These are phyloP conservation scores for Ceratocystis alfenasii DNA, from an alignment of 2,329 filamentous ascomycete genomes.

Conservation along the genomic window DNA sequence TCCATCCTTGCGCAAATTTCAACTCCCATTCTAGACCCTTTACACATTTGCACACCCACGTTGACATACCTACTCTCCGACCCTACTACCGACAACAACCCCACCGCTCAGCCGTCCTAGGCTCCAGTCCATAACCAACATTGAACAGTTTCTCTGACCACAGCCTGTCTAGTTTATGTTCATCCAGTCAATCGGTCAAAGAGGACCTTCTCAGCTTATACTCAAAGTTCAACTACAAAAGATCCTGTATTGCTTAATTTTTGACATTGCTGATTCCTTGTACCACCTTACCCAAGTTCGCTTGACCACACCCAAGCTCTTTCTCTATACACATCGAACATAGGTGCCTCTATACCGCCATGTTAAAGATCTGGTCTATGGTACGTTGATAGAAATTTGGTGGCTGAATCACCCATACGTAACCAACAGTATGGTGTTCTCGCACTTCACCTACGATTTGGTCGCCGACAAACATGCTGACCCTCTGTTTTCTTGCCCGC, in stretches of 20 bases:
- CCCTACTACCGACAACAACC: too few relatives aligned
- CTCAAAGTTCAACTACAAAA: background rate
- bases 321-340: background rate
- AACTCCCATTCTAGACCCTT: too few relatives aligned
- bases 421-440: too few relatives aligned
- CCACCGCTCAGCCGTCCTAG: too few relatives aligned
- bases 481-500: background rate
- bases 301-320: background rate
- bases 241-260: background rate
- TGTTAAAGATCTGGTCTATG: constrained; percentile 99
- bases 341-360: constrained; percentile 30
- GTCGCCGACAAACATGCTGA: background rate
- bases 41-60: too few relatives aligned
- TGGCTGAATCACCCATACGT: too few relatives aligned
- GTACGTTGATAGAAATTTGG: constrained; percentile 37
- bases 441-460: constrained; percentile 22
- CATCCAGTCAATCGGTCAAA: too few relatives aligned
- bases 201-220: background rate
- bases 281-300: background rate
- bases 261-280: background rate
- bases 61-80: too few relatives aligned
- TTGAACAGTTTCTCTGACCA: too few relatives aligned
- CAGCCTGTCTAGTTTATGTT: too few relatives aligned
- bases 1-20: background rate
- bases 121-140: too few relatives aligned